Percentiles rank a stretch among this genome's conserved stretches.
Conservation (phyloP, 176 grass and related monocot species). For the Phyllostachys edulis region DNA sequence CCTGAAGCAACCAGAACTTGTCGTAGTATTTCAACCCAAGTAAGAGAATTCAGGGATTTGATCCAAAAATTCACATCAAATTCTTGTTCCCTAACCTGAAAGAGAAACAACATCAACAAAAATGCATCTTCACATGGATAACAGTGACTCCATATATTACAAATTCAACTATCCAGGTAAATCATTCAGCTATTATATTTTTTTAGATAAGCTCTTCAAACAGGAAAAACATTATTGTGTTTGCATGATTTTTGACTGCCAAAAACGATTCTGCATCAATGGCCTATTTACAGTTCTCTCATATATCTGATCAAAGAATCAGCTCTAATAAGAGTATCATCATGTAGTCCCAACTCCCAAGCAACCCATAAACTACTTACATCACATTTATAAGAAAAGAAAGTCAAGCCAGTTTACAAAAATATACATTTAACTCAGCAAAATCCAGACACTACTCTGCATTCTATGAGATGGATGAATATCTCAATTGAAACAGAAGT, state of each 20-base stretch:
- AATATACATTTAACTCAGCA: not conserved
- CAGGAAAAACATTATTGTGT: not conserved
- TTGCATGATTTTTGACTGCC: not conserved
- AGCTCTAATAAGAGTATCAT: not conserved
- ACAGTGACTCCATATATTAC: not conserved
- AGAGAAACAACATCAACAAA: constrained; percentile 27
- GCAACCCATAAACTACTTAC: not conserved
- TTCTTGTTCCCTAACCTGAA: constrained; percentile 91
- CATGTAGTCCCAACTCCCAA: not conserved
- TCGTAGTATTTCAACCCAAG: constrained; percentile 95
- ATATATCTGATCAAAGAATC: constrained; percentile 19
- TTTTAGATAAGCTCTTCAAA: constrained; percentile 15
- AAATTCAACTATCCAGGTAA: constrained; percentile 12
- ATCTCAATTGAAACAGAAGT: not conserved
- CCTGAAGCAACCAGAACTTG: constrained; percentile 92
- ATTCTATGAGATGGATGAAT: constrained; percentile 15
- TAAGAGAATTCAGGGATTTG: constrained; percentile 84
- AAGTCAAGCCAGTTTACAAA: constrained; percentile 4
- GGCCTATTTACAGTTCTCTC: not conserved
- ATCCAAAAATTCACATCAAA: constrained; percentile 74
- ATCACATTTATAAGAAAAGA: not conserved
- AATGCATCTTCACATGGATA: not conserved
- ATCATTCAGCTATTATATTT: not conserved
- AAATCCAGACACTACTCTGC: not conserved
- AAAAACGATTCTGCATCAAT: not conserved